Percentiles rank a stretch among this genome's conserved stretches.
Evolutionary conservation across 805 yeast genomes (phyloP).

Genomic region (Metschnikowia drakensbergensis): DNA sequence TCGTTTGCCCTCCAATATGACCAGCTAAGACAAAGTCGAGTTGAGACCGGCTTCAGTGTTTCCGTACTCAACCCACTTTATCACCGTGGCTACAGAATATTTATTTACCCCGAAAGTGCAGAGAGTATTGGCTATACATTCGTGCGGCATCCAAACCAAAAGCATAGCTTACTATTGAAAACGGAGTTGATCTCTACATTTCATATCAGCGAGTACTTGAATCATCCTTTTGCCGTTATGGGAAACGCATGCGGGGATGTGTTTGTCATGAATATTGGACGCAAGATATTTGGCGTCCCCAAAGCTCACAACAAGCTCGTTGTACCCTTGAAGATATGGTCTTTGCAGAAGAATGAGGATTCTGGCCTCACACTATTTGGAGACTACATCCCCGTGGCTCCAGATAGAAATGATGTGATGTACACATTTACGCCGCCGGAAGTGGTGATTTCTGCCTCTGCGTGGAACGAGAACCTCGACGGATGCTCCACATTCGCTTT

Average conservation of each 20-base stretch:
- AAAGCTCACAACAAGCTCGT: conserved; percentile 36
- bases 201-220: conserved; percentile 28
- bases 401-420: conserved; percentile 27
- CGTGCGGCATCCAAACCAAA: conserved; percentile 33
- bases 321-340: conserved; percentile 41
- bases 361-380: conserved; percentile 20
- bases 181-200: conserved; percentile 30
- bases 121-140: conserved; percentile 31
- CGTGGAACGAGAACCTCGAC: conserved; percentile 53
- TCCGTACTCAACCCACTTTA: conserved; percentile 27
- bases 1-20: conserved; percentile 17
- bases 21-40: conserved; percentile 28
- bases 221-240: conserved; percentile 36
- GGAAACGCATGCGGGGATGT: conserved; percentile 38
- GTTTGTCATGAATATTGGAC: conserved; percentile 33
- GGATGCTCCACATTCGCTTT: conserved; percentile 51
- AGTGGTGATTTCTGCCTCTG: conserved; percentile 44
- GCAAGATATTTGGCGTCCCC: conserved; percentile 34
- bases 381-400: conserved; percentile 27
- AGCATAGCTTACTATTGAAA: conserved; percentile 27
- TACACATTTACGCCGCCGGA: conserved; percentile 45
- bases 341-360: conserved; percentile 15
- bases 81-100: conserved; percentile 26
- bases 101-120: conserved; percentile 24
- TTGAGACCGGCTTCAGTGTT: conserved; percentile 23